Conservation (phyloP, 306 rosid genomes). For the Cicer pinnatifidum region DNA sequence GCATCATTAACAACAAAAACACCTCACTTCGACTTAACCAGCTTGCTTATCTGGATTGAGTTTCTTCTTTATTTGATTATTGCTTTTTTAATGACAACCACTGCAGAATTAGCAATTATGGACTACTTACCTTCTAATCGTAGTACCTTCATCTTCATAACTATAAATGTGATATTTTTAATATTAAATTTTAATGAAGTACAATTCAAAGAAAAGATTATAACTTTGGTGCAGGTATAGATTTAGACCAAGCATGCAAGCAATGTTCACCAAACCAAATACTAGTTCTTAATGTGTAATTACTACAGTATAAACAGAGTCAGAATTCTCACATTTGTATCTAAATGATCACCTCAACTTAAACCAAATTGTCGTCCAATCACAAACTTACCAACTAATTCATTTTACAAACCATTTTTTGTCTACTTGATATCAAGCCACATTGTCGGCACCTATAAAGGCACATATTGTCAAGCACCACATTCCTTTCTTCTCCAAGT, state of each 20-base stretch:
- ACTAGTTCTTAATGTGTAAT: slow-evolving; percentile 14
- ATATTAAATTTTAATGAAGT: not conserved
- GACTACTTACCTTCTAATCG: slow-evolving; percentile 71
- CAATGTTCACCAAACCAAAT: slow-evolving; percentile 19
- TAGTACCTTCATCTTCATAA: not conserved
- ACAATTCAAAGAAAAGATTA: slow-evolving; percentile 1
- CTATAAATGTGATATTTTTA: not conserved
- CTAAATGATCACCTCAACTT: slow-evolving; percentile 35
- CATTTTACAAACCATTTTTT: slow-evolving; percentile 66
- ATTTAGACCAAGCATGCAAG: slow-evolving; percentile 19
- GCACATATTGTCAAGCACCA: slow-evolving; percentile 82
- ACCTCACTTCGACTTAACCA: slow-evolving; percentile 83
- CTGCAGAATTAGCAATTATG: slow-evolving; percentile 77
- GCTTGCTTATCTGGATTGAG: slow-evolving; percentile 48
- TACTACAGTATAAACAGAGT: slow-evolving; percentile 9
- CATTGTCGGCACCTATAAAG: slow-evolving; percentile 69
- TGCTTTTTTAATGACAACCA: slow-evolving; percentile 47
- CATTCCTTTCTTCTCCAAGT: slow-evolving; percentile 65
- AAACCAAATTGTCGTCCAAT: slow-evolving; percentile 27
- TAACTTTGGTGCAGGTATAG: not conserved
- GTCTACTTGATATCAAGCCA: slow-evolving; percentile 84
- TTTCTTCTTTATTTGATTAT: slow-evolving; percentile 60
- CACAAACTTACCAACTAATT: slow-evolving; percentile 40
- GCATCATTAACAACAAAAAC: slow-evolving; percentile 75
- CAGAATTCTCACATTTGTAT: not conserved